Conservation (phyloP, 2,329 filamentous ascomycete species). For the Rhynchosporium secalis region DNA sequence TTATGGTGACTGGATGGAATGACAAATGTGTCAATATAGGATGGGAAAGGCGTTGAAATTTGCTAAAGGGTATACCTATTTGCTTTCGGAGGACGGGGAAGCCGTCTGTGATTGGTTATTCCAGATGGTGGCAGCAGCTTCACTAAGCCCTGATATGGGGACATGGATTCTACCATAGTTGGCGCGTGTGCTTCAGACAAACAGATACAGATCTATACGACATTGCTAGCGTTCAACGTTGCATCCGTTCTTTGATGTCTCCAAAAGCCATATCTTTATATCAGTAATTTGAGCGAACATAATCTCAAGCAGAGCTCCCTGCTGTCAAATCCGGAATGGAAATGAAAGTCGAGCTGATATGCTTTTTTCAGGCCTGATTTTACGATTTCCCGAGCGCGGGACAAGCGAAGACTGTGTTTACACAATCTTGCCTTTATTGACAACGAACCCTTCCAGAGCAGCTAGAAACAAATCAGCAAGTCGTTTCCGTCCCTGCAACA, state of each 20-base stretch:
- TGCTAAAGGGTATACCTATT: constrained; percentile 14
- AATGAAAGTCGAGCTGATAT: not conserved
- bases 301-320: too few species aligned
- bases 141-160: not conserved
- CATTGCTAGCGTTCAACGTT: not conserved
- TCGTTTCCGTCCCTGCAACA: too few species aligned
- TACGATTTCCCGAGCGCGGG: not conserved
- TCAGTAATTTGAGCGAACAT: constrained; percentile 10
- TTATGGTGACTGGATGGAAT: not conserved
- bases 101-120: not conserved
- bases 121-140: not conserved
- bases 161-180: too few species aligned
- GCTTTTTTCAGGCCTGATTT: not conserved
- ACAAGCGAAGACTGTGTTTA: constrained; percentile 12
- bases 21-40: not conserved
- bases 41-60: constrained; percentile 4
- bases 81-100: not conserved
- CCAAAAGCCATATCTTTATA: constrained; percentile 22
- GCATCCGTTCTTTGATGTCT: not conserved
- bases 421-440: constrained; percentile 82
- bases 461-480: constrained; percentile 46
- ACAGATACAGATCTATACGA: not conserved
- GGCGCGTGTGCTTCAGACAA: too few species aligned
- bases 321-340: not conserved
- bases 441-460: constrained; percentile 83